phyloP scores from a whole-genome alignment of 352 stramenopile species.

The Pythium utonaiense region DNA sequence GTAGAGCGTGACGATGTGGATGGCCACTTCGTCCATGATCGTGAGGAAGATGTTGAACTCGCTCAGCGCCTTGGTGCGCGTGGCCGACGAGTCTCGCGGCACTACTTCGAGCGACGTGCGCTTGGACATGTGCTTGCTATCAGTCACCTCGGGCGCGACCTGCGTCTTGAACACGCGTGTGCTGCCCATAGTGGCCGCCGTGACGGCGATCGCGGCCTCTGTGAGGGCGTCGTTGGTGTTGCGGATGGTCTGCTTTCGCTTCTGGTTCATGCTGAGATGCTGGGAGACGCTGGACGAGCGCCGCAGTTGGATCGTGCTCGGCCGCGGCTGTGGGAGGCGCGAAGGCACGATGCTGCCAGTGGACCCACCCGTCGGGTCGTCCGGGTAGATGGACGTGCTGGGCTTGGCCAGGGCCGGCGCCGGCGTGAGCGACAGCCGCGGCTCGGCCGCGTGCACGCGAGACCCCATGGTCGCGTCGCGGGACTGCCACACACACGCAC shows the following conservation, averaged over 20 bases:
- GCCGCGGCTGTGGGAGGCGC: slow-evolving; percentile 16
- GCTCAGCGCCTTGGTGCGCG: slow-evolving; percentile 48
- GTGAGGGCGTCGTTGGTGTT: slow-evolving; percentile 19
- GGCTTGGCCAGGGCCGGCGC: slow-evolving; percentile 1
- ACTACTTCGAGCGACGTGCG: slow-evolving; percentile 30
- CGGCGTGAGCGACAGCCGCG: background rate
- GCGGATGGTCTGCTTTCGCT: slow-evolving; percentile 23
- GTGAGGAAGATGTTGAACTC: slow-evolving; percentile 79
- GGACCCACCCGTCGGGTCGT: slow-evolving; percentile 36
- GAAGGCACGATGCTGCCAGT: slow-evolving; percentile 24
- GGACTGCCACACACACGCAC: background rate
- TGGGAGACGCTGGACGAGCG: slow-evolving; percentile 44
- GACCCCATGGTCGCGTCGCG: background rate
- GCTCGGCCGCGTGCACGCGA: background rate
- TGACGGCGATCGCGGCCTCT: slow-evolving; percentile 27
- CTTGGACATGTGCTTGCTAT: slow-evolving; percentile 9
- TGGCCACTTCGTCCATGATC: slow-evolving; percentile 79
- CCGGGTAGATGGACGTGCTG: slow-evolving; percentile 29
- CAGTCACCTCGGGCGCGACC: slow-evolving; percentile 30
- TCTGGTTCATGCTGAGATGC: slow-evolving; percentile 29
- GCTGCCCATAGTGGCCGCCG: slow-evolving; percentile 23
- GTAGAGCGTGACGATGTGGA: slow-evolving; percentile 76
- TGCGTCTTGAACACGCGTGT: slow-evolving; percentile 27
- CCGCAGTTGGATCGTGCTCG: slow-evolving; percentile 34
- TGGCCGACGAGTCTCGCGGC: slow-evolving; percentile 48